Conservation (phyloP, 2,329 filamentous ascomycete species). For the Coniochaeta prunicola region DNA sequence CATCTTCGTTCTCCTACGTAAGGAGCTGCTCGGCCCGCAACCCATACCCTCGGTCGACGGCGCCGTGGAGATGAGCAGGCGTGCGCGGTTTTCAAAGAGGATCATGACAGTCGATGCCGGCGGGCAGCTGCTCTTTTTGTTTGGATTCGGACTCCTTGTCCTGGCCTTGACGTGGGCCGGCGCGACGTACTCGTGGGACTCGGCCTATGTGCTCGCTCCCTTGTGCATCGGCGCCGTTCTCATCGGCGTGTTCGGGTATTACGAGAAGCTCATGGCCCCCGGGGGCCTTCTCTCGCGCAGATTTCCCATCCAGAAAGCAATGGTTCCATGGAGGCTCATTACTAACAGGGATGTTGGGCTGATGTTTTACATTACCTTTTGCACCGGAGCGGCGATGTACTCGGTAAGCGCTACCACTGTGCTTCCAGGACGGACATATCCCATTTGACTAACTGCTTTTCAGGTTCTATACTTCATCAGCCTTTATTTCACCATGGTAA, state of each 20-base stretch:
- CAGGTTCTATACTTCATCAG: conserved; percentile 54
- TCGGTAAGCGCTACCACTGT: conserved; percentile 24
- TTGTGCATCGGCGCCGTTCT: conserved; percentile 37
- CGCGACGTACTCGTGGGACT: conserved; percentile 42
- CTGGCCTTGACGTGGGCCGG: conserved; percentile 51
- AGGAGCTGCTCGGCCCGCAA: conserved; percentile 49
- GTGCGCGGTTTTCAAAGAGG: conserved; percentile 30
- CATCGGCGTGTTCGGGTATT: conserved; percentile 34
- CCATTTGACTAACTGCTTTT: conserved; percentile 27
- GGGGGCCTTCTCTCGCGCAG: conserved; percentile 30
- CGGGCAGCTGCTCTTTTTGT: conserved; percentile 49
- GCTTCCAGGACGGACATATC: background rate
- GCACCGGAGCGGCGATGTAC: conserved; percentile 48
- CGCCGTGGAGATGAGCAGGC: conserved; percentile 3
- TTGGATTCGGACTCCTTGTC: conserved; percentile 45
- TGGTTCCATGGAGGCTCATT: conserved; percentile 57
- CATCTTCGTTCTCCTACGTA: conserved; percentile 48
- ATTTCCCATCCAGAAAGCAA: conserved; percentile 50
- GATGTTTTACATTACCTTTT: conserved; percentile 56
- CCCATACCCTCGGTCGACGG: conserved; percentile 32
- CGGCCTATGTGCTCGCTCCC: conserved; percentile 39
- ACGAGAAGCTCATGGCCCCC: conserved; percentile 48
- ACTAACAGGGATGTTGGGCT: conserved; percentile 49
- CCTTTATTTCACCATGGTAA: conserved; percentile 59
- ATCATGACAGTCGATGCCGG: conserved; percentile 48